Evolutionary conservation across 164 flowering plant species (phyloP), one percentile per base, ranked within the genome.

Genomic region (Stephania cephalantha): DNA sequence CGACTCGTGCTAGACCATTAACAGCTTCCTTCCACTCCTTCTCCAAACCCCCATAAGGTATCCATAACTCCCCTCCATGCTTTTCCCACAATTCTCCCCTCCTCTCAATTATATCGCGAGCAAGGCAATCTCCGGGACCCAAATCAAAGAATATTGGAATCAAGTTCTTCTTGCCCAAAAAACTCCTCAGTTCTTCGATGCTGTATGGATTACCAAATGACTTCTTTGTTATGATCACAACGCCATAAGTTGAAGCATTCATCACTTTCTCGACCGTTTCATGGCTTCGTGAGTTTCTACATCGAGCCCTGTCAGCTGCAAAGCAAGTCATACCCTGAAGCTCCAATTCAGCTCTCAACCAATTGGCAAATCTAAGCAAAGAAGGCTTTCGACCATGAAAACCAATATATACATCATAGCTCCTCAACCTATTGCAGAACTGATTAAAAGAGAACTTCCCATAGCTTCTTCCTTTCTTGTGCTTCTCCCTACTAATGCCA

Each of bases 21-120:
- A 95, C 83, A 0, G 97, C 98, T 74, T 93, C 97, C 78, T 78
- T 91, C 99, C 99, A 95, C 78, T 92, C 97, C 76, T 86, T 87
- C 84, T 93, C 99, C 58, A 92, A 73, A 9, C 99, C 99, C 42
- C 91, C 94, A 71, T 95, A 95, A 42, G 80, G 67, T 71, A 77
- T 78, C 98, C 99, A 93, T 1, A 93, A 79, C 82, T 92, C 95
- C 12, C 97, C 98, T 22, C 99, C 98, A 77, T 90, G 83, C 76
- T 86, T 87, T 65, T 93, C 99, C 98, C 98, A 95, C 75, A 88
- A 61, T 46, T 91, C 96, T 11, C 98, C 97, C 72, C 96, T 81
- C 80, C 76, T 91, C 86, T 95, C 98, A 46, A 93, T 84, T 71
- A 95, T 95, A 76, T 93, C 99, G 79, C 97, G 82, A 7, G 89